Conservation (phyloP, 179 eudicot genomes). For the Beta corolliflora region DNA sequence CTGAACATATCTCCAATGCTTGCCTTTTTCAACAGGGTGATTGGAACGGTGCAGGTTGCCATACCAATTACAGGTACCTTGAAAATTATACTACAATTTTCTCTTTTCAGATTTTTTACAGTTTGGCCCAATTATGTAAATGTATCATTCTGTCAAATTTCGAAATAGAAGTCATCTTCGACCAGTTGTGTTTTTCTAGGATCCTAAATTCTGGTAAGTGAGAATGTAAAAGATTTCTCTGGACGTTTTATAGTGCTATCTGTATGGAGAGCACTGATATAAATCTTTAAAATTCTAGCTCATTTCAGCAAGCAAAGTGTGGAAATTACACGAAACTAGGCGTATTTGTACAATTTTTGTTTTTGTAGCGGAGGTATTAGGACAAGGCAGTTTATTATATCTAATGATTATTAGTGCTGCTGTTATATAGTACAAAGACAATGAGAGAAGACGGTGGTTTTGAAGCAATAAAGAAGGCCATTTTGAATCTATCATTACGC, state of each 20-base stretch:
- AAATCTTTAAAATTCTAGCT: too few species aligned
- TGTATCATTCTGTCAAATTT: background rate
- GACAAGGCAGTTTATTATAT: background rate
- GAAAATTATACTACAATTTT: background rate
- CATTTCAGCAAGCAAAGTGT: too few species aligned
- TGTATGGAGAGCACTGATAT: too few species aligned
- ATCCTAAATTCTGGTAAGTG: too few species aligned
- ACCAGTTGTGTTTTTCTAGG: too few species aligned
- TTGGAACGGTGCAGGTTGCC: conserved; percentile 99
- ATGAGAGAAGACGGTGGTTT: conserved; percentile 97
- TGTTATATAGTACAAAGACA: conserved; percentile 62
- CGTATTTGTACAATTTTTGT: too few species aligned
- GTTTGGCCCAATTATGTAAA: background rate
- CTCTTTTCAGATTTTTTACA: background rate
- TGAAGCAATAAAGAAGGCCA: conserved; percentile 89
- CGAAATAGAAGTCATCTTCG: background rate
- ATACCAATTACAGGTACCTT: conserved; percentile 82
- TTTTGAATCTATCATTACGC: conserved; percentile 79
- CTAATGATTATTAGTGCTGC: background rate
- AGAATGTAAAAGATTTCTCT: too few species aligned
- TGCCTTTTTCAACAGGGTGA: conserved; percentile 62
- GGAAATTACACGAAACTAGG: too few species aligned
- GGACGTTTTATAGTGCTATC: too few species aligned
- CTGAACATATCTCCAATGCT: background rate
- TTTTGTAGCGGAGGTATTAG: background rate